A percentile compares a stretch with the other conserved stretches of the same genome.
These are phyloP conservation scores for Fusarium sambucinum DNA, from an alignment of 2,329 filamentous ascomycete genomes.

Conservation along the genomic window DNA sequence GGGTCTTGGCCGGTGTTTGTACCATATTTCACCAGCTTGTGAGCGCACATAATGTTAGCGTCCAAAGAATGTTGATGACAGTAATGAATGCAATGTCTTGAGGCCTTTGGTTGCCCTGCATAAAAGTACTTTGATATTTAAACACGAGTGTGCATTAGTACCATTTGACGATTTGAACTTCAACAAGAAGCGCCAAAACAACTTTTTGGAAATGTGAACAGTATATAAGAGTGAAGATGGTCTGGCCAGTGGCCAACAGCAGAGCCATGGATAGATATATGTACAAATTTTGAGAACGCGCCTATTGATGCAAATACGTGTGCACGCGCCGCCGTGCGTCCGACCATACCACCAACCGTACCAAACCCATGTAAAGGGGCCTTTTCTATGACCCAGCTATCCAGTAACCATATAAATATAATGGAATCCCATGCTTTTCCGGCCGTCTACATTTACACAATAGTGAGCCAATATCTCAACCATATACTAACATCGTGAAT, in stretches of 20 bases:
- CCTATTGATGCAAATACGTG: conserved; percentile 46
- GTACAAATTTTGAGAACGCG: conserved; percentile 42
- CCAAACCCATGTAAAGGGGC: conserved; percentile 30
- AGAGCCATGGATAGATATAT: conserved; percentile 33
- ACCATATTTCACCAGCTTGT: conserved; percentile 9
- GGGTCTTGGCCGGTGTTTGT: conserved; percentile 11
- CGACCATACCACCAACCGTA: conserved; percentile 17
- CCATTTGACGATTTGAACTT: not conserved
- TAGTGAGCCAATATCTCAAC: conserved; percentile 30
- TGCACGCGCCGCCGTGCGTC: conserved; percentile 29
- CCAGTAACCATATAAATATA: conserved; percentile 33
- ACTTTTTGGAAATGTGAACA: conserved; percentile 17
- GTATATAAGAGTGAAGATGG: conserved; percentile 48
- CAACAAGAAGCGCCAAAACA: not conserved
- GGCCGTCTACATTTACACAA: conserved; percentile 41
- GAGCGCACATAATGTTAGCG: conserved; percentile 12
- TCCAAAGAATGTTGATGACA: conserved; percentile 24
- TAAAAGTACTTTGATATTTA: not conserved
- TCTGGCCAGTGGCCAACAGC: conserved; percentile 35
- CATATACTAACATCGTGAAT: conserved; percentile 29
- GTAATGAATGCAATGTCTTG: conserved; percentile 33
- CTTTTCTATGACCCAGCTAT: conserved; percentile 20
- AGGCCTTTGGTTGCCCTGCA: conserved; percentile 9
- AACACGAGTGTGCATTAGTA: not conserved
- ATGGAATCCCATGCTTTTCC: conserved; percentile 35